Evolutionary conservation across 305 asterid genomes (phyloP), one percentile per base, ranked within the genome.

Genomic region (Rubia peregrina): DNA sequence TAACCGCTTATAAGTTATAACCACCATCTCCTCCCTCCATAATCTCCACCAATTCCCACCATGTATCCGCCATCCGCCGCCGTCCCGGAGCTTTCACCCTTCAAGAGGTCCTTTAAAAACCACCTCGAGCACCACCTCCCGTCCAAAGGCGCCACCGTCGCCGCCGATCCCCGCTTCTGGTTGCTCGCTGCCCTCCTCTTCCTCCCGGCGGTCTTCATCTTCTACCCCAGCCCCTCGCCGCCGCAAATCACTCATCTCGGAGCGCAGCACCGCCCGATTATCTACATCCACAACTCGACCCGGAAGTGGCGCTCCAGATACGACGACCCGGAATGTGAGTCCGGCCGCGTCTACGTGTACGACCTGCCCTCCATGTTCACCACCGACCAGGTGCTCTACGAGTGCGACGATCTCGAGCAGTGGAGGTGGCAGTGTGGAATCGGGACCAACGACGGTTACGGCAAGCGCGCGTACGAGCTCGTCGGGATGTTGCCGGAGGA

Each of bases 381-480:
- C 73, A 73, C 53, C 46, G 97, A 90, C 41, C 70, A 90, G 67
- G 79, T 86, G 2, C 61, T 80, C 9, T 40, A 75, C 65, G 77
- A 77, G 14, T 90, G 97, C 75, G 83, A 86, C 21, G 98, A 90
- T 67, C 85, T 92, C 30, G 83, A 90, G 66, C 88, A 83, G 1
- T 92, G 96, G 93, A 81, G 82, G 51, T 92, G 97, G 90, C 87
- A 89, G 42, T 90, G 98, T 74, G 96, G 96, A 19, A 82, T 89
- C 21, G 71, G 78, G 2, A 40, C 93, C 5, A 87, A 89, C 83
- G 82, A 86, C 77, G 97, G 98, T 2, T 92, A 81, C 79, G 98
- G 98, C 69, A 80, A 74, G 60, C 70, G 80, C 61, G 89, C 96
- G 56, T 11, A 77, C 4, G 96, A 86, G 62, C 82, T 90, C 44